phyloP scores from a whole-genome alignment of 2,329 filamentous ascomycete genomes.

The Gnomoniopsis smithogilvyi region DNA sequence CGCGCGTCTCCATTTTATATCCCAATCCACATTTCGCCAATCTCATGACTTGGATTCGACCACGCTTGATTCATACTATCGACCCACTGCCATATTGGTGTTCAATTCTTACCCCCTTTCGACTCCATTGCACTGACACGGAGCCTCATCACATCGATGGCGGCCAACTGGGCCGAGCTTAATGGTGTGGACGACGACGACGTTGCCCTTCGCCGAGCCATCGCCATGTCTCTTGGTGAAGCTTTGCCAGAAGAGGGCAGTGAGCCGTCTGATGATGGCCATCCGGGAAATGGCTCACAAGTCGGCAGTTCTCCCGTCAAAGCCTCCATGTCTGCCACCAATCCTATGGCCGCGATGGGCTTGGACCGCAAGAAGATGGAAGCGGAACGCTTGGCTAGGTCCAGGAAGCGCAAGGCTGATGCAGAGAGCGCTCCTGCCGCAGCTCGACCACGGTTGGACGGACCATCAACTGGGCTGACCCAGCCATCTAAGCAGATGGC shows the following conservation, averaged over 20 bases:
- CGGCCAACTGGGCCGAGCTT: slow-evolving; percentile 22
- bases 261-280: background rate
- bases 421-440: background rate
- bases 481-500: background rate
- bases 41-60: slow-evolving; percentile 1
- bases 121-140: background rate
- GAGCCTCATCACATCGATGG: slow-evolving; percentile 18
- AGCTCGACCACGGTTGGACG: background rate
- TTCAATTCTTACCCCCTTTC: background rate
- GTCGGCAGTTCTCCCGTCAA: background rate
- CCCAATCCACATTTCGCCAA: background rate
- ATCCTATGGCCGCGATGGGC: slow-evolving; percentile 37
- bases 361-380: slow-evolving; percentile 84
- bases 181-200: slow-evolving; percentile 47
- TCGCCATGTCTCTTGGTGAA: slow-evolving; percentile 53
- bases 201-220: slow-evolving; percentile 57
- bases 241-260: slow-evolving; percentile 14
- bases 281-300: background rate
- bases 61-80: slow-evolving; percentile 1
- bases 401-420: slow-evolving; percentile 49
- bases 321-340: background rate
- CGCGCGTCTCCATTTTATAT: background rate
- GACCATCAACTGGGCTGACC: background rate
- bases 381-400: slow-evolving; percentile 70
- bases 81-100: background rate